A percentile compares a stretch with the other conserved stretches of the same genome.
These are phyloP conservation scores for Cymbopogon citratus DNA, from an alignment of 176 grass and related monocot genomes.

Conservation along the genomic window DNA sequence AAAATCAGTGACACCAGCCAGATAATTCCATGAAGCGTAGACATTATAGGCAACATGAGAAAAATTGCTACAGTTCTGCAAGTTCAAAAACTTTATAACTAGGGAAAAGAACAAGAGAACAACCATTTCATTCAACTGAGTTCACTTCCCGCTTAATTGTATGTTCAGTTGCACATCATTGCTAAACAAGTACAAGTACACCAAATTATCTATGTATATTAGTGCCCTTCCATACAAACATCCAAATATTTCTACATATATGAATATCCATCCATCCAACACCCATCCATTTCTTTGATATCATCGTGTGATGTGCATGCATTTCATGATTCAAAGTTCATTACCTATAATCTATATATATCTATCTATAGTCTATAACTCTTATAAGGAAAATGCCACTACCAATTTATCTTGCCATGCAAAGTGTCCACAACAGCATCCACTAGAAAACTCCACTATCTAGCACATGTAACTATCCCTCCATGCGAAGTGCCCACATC, in stretches of 20 bases:
- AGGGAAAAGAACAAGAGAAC: neutral
- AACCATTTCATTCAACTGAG: neutral
- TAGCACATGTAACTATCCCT: too few species aligned
- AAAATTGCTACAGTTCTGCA: slow-evolving; percentile 15
- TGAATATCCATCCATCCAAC: neutral
- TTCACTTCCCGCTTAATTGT: neutral
- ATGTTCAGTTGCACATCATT: neutral
- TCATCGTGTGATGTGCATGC: neutral
- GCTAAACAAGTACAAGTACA: neutral
- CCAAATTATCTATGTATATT: neutral
- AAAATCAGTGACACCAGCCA: neutral
- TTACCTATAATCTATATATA: too few species aligned
- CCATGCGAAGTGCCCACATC: too few species aligned
- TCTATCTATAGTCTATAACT: too few species aligned
- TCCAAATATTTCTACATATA: neutral
- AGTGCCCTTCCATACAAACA: neutral
- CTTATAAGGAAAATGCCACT: too few species aligned
- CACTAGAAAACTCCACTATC: too few species aligned
- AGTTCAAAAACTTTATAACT: neutral
- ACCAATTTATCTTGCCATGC: too few species aligned
- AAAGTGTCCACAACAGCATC: too few species aligned
- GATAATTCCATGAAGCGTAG: slow-evolving; percentile 2
- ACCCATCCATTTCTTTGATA: neutral
- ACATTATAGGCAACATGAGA: slow-evolving; percentile 1
- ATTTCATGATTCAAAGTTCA: neutral